phyloP scores from a whole-genome alignment of 2,329 filamentous ascomycete genomes.

The Venturia pyrina region DNA sequence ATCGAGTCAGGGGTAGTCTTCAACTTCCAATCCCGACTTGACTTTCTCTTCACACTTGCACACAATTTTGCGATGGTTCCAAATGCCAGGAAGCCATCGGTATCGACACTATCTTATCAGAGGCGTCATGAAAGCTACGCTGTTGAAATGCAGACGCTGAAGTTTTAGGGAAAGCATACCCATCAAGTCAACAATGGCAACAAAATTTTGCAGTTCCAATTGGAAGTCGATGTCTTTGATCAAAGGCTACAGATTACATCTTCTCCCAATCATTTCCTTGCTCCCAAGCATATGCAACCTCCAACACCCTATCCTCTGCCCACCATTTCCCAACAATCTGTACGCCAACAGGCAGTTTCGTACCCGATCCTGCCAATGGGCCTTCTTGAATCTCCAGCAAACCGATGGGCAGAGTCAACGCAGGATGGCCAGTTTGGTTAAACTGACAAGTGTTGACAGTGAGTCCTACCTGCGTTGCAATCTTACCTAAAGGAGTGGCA shows the following conservation, averaged over 20 bases:
- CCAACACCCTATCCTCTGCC: constrained; percentile 38
- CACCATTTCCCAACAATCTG: constrained; percentile 45
- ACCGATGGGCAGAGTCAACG: constrained; percentile 42
- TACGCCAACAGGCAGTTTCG: constrained; percentile 41
- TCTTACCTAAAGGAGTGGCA: constrained; percentile 34
- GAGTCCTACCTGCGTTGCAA: constrained; percentile 43
- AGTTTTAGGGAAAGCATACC: too few species aligned
- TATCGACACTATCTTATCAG: neutral
- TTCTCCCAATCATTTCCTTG: constrained; percentile 34
- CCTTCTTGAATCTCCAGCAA: constrained; percentile 34
- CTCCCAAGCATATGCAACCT: constrained; percentile 40
- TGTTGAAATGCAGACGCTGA: too few species aligned
- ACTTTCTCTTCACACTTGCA: neutral
- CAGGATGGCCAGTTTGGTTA: constrained; percentile 48
- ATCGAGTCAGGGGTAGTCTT: neutral
- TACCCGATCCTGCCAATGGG: constrained; percentile 17
- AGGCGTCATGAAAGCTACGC: too few species aligned
- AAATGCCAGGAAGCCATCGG: neutral
- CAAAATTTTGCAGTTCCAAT: too few species aligned
- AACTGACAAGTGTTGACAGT: constrained; percentile 48
- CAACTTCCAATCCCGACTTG: neutral
- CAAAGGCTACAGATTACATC: neutral
- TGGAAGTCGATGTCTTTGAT: too few species aligned
- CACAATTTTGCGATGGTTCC: neutral
- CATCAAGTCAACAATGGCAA: too few species aligned